Evolutionary conservation across 2,329 filamentous ascomycete genomes (phyloP).

Genomic region (Purpureocillium takamizusanense): DNA sequence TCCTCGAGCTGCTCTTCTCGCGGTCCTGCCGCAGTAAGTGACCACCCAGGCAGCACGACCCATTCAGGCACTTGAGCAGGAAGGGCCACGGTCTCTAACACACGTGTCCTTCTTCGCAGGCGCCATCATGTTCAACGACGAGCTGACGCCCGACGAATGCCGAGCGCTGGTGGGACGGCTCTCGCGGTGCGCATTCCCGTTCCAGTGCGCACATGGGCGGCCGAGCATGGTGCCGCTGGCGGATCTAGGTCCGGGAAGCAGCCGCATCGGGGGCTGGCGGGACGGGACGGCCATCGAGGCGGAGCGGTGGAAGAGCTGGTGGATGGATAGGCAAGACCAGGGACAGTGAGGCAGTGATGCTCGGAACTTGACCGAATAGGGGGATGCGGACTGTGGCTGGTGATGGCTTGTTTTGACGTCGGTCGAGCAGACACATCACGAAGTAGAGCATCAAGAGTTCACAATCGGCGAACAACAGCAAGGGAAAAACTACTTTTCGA

Average conservation of each 20-base stretch:
- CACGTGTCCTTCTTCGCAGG: constrained; percentile 17
- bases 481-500: no score
- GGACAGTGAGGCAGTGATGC: no score
- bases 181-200: constrained; percentile 61
- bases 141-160: constrained; percentile 50
- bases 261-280: constrained; percentile 16
- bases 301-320: constrained; percentile 14
- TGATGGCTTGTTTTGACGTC: no score
- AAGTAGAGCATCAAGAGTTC: no score
- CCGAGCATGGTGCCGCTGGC: constrained; percentile 57
- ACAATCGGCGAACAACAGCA: no score
- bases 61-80: no score
- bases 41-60: not conserved
- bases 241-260: constrained; percentile 29
- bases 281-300: constrained; percentile 6
- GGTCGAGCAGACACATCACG: no score
- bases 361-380: no score
- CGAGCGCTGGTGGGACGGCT: constrained; percentile 44
- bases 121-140: constrained; percentile 82
- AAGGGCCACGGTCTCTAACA: no score
- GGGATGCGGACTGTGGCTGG: no score
- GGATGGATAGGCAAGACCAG: not conserved
- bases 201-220: constrained; percentile 75
- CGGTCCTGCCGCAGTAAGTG: constrained; percentile 60
- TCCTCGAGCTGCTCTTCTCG: constrained; percentile 70